A percentile compares a stretch with the other conserved stretches of the same genome.
These are phyloP conservation scores for Henningerozyma blattae DNA, from an alignment of 805 yeast genomes.

Conservation along the genomic window DNA sequence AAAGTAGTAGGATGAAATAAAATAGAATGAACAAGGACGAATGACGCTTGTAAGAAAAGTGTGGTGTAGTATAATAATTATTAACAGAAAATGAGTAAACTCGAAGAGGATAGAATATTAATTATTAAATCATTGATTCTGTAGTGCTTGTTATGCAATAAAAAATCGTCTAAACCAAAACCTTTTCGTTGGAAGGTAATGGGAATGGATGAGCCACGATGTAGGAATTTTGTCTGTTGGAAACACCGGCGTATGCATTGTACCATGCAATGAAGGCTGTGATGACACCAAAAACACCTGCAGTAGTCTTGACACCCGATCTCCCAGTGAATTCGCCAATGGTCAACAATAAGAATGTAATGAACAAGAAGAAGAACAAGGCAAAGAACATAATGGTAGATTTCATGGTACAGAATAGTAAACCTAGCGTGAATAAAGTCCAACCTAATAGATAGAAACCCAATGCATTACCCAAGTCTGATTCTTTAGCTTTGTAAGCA, in stretches of 20 bases:
- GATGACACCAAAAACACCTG: conserved; percentile 53
- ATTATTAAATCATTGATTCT: too few relatives aligned
- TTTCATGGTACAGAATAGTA: conserved; percentile 43
- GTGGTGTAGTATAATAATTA: too few relatives aligned
- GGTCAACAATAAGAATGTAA: conserved; percentile 45
- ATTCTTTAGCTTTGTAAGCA: conserved; percentile 34
- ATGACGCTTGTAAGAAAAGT: too few relatives aligned
- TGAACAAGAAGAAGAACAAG: conserved; percentile 38
- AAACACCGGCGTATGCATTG: conserved; percentile 59
- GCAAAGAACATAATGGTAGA: conserved; percentile 54
- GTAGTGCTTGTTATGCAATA: too few relatives aligned
- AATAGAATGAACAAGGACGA: too few relatives aligned
- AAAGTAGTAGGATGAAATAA: too few relatives aligned
- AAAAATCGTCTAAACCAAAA: too few relatives aligned
- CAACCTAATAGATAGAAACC: conserved; percentile 53
- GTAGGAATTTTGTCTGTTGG: conserved; percentile 49
- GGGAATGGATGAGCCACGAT: conserved; percentile 21
- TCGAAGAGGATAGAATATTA: too few relatives aligned
- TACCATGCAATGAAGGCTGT: conserved; percentile 56
- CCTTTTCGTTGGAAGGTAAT: conserved; percentile 21
- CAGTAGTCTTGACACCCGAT: conserved; percentile 36
- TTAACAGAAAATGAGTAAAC: too few relatives aligned
- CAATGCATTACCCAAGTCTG: conserved; percentile 35
- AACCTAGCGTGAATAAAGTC: conserved; percentile 47
- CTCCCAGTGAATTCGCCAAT: conserved; percentile 38